These are phyloP conservation scores for Penicillium waksmanii DNA, from an alignment of 495 filamentous ascomycete species.

Conservation along the genomic window DNA sequence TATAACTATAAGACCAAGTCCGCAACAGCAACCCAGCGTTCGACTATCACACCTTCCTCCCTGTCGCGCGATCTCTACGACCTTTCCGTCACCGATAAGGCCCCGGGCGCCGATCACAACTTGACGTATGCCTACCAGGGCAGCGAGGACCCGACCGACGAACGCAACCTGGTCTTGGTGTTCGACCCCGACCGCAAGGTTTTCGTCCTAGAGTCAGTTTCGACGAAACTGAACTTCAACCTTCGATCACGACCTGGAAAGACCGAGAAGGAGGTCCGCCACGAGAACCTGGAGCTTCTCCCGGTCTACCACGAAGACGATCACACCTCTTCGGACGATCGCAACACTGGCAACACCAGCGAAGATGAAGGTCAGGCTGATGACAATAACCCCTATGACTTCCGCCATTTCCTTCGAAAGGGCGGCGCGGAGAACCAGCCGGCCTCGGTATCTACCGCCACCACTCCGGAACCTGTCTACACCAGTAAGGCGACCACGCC, in stretches of 20 bases:
- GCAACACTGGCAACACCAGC: slow-evolving; percentile 39
- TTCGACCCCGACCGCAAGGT: slow-evolving; percentile 55
- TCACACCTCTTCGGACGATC: slow-evolving; percentile 44
- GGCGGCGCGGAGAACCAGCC: slow-evolving; percentile 39
- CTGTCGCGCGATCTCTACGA: slow-evolving; percentile 47
- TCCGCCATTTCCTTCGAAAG: slow-evolving; percentile 59
- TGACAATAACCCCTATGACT: slow-evolving; percentile 60
- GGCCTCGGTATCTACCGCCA: slow-evolving; percentile 37
- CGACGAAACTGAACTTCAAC: slow-evolving; percentile 60
- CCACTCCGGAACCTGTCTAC: slow-evolving; percentile 43
- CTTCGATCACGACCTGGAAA: slow-evolving; percentile 53
- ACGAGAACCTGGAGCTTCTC: slow-evolving; percentile 51
- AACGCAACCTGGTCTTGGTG: slow-evolving; percentile 50
- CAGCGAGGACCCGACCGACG: slow-evolving; percentile 48
- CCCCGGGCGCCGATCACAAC: slow-evolving; percentile 44
- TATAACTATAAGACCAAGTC: slow-evolving; percentile 61
- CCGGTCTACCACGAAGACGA: slow-evolving; percentile 47
- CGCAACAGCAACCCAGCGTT: slow-evolving; percentile 41
- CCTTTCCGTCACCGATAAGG: slow-evolving; percentile 55
- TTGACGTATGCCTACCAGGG: slow-evolving; percentile 55
- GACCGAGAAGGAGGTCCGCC: slow-evolving; percentile 44
- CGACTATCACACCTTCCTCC: slow-evolving; percentile 43
- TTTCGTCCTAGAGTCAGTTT: slow-evolving; percentile 56
- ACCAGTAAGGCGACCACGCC: slow-evolving; percentile 43
- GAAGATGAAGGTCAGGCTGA: slow-evolving; percentile 53